phyloP scores from a whole-genome alignment of 768 basidiomycete species.

The Ramaria sp. region DNA sequence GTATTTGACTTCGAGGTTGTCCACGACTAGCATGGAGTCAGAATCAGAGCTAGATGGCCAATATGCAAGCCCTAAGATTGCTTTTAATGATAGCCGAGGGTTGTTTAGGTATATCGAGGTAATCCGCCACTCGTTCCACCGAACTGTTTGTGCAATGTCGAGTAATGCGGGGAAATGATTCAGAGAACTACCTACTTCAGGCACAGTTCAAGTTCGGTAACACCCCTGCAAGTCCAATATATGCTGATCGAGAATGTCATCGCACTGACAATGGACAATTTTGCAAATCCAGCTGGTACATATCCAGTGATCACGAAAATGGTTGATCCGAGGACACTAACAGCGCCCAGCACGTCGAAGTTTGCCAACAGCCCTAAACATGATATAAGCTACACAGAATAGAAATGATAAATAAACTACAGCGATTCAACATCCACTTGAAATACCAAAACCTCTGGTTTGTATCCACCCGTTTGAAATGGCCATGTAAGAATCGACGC shows the following conservation, averaged over 20 bases:
- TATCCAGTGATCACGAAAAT: conserved; percentile 24
- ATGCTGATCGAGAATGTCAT: conserved; percentile 13
- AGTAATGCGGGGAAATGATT: background rate
- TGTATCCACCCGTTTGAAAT: conserved; percentile 5
- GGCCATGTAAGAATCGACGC: conserved; percentile 9
- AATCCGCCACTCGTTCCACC: conserved; percentile 24
- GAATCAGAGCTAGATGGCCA: conserved; percentile 13
- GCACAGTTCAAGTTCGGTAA: conserved; percentile 17
- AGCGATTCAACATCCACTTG: conserved; percentile 15
- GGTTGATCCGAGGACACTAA: conserved; percentile 24
- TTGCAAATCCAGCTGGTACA: conserved; percentile 14
- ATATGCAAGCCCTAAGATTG: conserved; percentile 23
- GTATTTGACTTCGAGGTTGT: conserved; percentile 26
- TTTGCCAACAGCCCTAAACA: conserved; percentile 12
- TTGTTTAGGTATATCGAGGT: conserved; percentile 20
- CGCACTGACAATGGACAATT: conserved; percentile 12
- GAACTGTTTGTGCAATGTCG: conserved; percentile 18
- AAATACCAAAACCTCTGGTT: conserved; percentile 13
- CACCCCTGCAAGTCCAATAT: conserved; percentile 13
- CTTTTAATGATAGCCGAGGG: conserved; percentile 23
- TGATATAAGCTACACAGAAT: background rate
- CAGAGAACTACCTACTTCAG: conserved; percentile 9
- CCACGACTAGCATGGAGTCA: conserved; percentile 23
- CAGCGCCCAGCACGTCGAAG: conserved; percentile 27
- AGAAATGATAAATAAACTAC: background rate